Conservation (phyloP, 2,329 filamentous ascomycete species). For the Exophiala sp. region DNA sequence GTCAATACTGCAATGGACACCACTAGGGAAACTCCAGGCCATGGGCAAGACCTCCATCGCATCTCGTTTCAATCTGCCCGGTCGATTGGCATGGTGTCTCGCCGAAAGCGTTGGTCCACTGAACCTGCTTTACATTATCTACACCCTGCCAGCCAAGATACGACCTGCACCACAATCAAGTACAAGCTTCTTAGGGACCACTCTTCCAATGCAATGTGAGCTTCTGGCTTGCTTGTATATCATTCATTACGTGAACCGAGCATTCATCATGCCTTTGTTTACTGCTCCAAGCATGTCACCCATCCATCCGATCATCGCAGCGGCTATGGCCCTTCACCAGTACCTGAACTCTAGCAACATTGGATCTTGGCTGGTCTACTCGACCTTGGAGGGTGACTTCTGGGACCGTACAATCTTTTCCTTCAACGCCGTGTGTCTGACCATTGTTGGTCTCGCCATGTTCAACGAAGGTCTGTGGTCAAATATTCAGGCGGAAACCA, state of each 20-base stretch:
- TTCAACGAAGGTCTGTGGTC: conserved; percentile 73
- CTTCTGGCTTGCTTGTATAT: conserved; percentile 49
- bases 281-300: conserved; percentile 88
- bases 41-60: conserved; percentile 83
- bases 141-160: conserved; percentile 56
- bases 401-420: conserved; percentile 46
- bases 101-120: conserved; percentile 83
- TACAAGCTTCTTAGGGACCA: conserved; percentile 20
- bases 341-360: conserved; percentile 73
- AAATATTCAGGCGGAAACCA: conserved; percentile 88
- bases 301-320: conserved; percentile 68
- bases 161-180: conserved; percentile 18
- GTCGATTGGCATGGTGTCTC: conserved; percentile 77
- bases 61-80: conserved; percentile 72
- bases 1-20: conserved; percentile 59
- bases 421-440: conserved; percentile 24
- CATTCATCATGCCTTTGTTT: conserved; percentile 74
- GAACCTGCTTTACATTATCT: conserved; percentile 75
- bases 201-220: conserved; percentile 37
- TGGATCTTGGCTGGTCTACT: conserved; percentile 67
- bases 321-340: conserved; percentile 68
- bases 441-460: conserved; percentile 61
- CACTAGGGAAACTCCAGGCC: conserved; percentile 57
- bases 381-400: conserved; percentile 29
- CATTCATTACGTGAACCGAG: conserved; percentile 88